Evolutionary conservation across 75 land plant genomes (phyloP).

Genomic region (Pinus albicaulis): DNA sequence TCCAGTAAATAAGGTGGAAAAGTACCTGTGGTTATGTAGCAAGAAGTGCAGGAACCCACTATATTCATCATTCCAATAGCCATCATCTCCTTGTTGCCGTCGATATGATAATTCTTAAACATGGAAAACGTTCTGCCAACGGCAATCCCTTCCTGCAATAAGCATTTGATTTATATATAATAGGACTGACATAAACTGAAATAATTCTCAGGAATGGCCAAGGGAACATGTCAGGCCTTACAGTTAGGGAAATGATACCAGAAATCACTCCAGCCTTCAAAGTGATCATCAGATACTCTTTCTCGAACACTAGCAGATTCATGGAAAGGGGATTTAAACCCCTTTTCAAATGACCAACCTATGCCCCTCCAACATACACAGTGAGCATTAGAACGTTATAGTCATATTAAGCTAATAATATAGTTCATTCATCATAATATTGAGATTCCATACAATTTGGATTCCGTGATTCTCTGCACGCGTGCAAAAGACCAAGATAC

Average conservation of each 20-base stretch:
- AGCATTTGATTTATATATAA: too few species aligned
- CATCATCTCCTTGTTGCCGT: slow-evolving; percentile 52
- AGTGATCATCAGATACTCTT: slow-evolving; percentile 8
- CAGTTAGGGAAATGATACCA: slow-evolving; percentile 34
- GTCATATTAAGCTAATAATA: too few species aligned
- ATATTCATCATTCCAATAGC: slow-evolving; percentile 43
- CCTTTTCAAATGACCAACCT: slow-evolving; percentile 29
- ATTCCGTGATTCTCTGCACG: slow-evolving; percentile 62
- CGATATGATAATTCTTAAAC: slow-evolving; percentile 39
- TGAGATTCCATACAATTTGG: slow-evolving; percentile 30
- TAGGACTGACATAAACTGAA: too few species aligned
- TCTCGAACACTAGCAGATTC: background rate
- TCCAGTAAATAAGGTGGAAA: too few species aligned
- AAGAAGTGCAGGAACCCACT: slow-evolving; percentile 39
- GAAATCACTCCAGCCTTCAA: slow-evolving; percentile 3
- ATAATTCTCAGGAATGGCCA: too few species aligned
- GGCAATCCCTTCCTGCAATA: slow-evolving; percentile 35
- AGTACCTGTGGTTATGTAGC: slow-evolving; percentile 42
- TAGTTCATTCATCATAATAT: too few species aligned
- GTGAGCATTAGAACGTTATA: too few species aligned
- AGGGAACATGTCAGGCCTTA: background rate
- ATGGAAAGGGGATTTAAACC: slow-evolving; percentile 34
- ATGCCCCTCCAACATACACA: too few species aligned
- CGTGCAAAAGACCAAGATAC: slow-evolving; percentile 52
- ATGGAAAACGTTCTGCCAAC: slow-evolving; percentile 44